Percentiles rank a stretch among this genome's conserved stretches.
Conservation (phyloP, 768 basidiomycete species). For the Obba rivulosa region DNA sequence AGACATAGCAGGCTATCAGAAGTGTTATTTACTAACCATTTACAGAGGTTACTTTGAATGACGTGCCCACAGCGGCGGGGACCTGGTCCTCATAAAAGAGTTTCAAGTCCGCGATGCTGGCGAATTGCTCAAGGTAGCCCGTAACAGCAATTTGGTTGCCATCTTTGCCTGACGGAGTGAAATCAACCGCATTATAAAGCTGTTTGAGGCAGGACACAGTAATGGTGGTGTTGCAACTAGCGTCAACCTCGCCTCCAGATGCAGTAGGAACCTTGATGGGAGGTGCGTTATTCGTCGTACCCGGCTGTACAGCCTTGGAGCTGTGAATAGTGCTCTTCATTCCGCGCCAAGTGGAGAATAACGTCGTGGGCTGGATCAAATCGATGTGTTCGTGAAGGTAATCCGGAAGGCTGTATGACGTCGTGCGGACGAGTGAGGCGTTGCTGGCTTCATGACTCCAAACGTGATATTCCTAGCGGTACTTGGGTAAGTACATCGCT, state of each 20-base stretch:
- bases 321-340: constrained; percentile 34
- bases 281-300: constrained; percentile 3
- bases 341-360: constrained; percentile 47
- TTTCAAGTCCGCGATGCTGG: constrained; percentile 26
- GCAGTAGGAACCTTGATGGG: constrained; percentile 27
- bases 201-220: constrained; percentile 28
- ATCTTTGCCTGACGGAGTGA: constrained; percentile 12
- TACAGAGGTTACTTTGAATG: constrained; percentile 49
- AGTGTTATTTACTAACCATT: constrained; percentile 41
- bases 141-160: constrained; percentile 30
- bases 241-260: constrained; percentile 23
- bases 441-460: constrained; percentile 53
- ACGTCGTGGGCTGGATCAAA: constrained; percentile 67
- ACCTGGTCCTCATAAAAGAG: constrained; percentile 25
- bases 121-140: constrained; percentile 31
- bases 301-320: constrained; percentile 5
- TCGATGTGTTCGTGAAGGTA: constrained; percentile 57
- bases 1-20: not conserved
- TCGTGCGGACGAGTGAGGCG: constrained; percentile 58
- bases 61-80: constrained; percentile 31
- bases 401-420: constrained; percentile 60
- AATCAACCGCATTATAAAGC: constrained; percentile 29
- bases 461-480: constrained; percentile 50
- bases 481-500: not conserved
- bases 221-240: constrained; percentile 27